phyloP scores from a whole-genome alignment of 768 basidiomycete species.

The Cantharellus anzutake region DNA sequence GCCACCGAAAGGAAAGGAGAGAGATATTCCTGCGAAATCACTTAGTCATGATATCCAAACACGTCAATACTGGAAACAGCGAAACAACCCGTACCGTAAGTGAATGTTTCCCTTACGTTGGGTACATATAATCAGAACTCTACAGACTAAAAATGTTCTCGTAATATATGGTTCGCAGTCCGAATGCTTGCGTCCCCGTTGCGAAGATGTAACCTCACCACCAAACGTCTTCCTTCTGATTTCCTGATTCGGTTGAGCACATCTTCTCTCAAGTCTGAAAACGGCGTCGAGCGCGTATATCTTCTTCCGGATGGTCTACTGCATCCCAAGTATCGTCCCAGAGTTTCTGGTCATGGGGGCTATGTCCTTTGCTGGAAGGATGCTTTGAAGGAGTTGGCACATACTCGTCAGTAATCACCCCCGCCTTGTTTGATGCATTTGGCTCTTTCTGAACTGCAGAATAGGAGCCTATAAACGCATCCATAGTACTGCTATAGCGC shows the following conservation, averaged over 20 bases:
- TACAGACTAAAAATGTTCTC: not conserved
- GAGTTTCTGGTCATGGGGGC: constrained; percentile 25
- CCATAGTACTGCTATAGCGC: constrained; percentile 17
- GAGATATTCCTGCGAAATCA: no score
- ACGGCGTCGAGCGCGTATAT: constrained; percentile 13
- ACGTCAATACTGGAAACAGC: constrained; percentile 23
- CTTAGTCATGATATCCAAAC: no score
- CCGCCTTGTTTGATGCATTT: not conserved
- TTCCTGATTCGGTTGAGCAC: constrained; percentile 41
- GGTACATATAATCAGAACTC: constrained; percentile 2
- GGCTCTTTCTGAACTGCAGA: not conserved
- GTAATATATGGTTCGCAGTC: constrained; percentile 23
- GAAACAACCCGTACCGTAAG: constrained; percentile 60
- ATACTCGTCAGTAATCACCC: constrained; percentile 7
- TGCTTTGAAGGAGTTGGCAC: constrained; percentile 22
- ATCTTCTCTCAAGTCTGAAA: constrained; percentile 1
- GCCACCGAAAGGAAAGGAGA: no score
- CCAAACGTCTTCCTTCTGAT: constrained; percentile 41
- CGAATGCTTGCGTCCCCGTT: constrained; percentile 53
- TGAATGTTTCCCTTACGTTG: not conserved
- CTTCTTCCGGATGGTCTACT: constrained; percentile 44
- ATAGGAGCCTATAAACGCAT: constrained; percentile 8
- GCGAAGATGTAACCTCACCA: constrained; percentile 33
- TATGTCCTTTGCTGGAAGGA: constrained; percentile 47
- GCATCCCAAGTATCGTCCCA: constrained; percentile 38